Base-by-base conservation (phyloP, 208 protist genomes). In the Trypanosoma brucei region DNA sequence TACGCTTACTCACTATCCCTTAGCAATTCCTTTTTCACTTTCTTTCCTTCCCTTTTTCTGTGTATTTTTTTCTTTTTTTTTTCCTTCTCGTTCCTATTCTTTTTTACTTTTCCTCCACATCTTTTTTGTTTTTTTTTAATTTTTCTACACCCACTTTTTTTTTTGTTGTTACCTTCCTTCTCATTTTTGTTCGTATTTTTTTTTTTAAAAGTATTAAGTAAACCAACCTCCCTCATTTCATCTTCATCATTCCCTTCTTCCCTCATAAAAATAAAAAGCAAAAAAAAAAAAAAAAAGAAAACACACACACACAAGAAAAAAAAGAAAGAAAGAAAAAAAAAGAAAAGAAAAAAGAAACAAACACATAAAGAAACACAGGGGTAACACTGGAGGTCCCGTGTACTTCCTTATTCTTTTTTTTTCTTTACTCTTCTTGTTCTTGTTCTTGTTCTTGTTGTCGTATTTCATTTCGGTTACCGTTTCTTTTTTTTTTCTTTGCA, bases 141-240 rank as follows among this genome's bases (percentile, higher is more conserved):
- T 55, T 36, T 48, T 49, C 22, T 30, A 37, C n/a, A 62, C 37
- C 31, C 45, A 14, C 11, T 61, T 34, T 34, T 48, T 61, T 49
- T 35, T 45, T 61, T 31, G 36, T 9, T 14, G 38, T 48, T 31
- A 31, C 6, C 6, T 34, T 22, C 22, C 6, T 54, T 54, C 5
- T 54, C 30, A 33, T 33, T 54, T 8, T 54, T 54, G 6, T 54
- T 54, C 6, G 7, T 54, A 34, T 54, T 54, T 31, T 33, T n/a
- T 7, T 34, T 54, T 22, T 22, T n/a, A n/a, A 22, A 22, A 22
- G 22, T 22, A 22, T 22, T 22, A 22, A 22, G 22, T 22, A 22
- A 22, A 22, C 22, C 22, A 22, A 22, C 22, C 22, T 22, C 22
- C 22, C 22, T 22, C 22, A 22, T 22, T 22, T 22, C 22, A 22